Evolutionary conservation across 371 early-diverging fungal genomes (phyloP), one percentile per base, ranked within the genome.

Genomic region (Globomyces sp.): DNA sequence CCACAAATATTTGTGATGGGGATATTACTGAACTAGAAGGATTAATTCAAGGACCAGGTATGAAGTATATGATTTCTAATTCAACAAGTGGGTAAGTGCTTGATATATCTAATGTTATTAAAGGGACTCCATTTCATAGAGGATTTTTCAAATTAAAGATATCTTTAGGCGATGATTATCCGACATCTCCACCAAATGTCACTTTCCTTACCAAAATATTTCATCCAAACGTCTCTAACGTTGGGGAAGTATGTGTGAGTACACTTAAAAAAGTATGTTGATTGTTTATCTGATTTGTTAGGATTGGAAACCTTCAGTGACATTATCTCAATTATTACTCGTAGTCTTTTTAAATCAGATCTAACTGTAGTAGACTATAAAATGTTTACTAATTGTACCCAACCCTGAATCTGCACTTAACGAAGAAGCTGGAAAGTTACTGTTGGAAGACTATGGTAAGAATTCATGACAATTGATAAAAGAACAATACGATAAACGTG

Each of bases 401-500:
- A 96, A 95, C 69, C 88, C 94, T 39, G 95, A 96, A 70, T 92
- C 92, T 0, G 94, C 94, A 11, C 77, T 96, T 62, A 96, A 96
- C 66, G 94, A 93, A 70, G 94, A 95, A 68, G 95, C 95, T 0
- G 96, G 93, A 2, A 81, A 83, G 44, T 79, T 92, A 44, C 80
- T 95, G n/a, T 73, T 95, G 47, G 96, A 93, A 60, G 85, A 86
- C 24, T 94, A 93, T 67, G 89, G 24, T 24, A 24, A 24, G 24
- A 24, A 24, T 24, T 24, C 24, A 24, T 24, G 24, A 24, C 24
- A 24, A 24, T 24, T 24, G 24, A 24, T 24, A 24, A 24, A 24
- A 24, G 24, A 87, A 1, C 87, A 86, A 53, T 96, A 91, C 72
- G 88, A 89, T 2, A 82, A 83, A 48, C 86, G 86, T 58, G 95